Evolutionary conservation across 169 alveolate species (phyloP).

Genomic region (Plasmodium coatneyi): DNA sequence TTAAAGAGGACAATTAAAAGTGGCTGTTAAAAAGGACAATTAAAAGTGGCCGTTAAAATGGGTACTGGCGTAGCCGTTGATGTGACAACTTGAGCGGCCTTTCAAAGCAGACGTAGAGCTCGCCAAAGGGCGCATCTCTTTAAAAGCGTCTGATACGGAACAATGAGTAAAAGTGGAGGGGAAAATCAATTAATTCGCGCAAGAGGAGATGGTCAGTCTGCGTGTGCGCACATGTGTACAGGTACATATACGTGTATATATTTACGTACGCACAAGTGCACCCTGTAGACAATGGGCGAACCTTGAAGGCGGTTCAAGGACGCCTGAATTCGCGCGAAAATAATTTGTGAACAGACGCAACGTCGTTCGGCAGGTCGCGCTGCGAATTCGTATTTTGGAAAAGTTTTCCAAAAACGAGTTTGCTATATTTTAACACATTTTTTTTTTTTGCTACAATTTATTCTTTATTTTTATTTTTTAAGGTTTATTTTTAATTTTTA

Average conservation of each 20-base stretch:
- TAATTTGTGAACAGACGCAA: conserved; percentile 7
- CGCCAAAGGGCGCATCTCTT: not conserved
- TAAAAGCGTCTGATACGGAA: not conserved
- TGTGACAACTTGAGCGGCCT: not conserved
- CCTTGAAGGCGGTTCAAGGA: not conserved
- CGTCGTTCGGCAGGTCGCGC: not conserved
- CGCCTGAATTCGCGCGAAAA: not conserved
- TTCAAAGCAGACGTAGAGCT: not conserved
- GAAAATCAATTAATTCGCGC: not conserved
- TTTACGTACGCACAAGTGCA: not conserved
- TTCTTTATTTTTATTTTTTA: conserved; percentile 2
- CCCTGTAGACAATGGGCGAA: not conserved
- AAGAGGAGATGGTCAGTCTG: not conserved
- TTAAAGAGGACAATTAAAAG: not conserved
- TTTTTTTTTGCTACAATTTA: conserved; percentile 1
- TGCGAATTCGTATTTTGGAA: conserved; percentile 22
- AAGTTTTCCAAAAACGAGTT: not conserved
- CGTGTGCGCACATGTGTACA: not conserved
- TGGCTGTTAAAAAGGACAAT: not conserved
- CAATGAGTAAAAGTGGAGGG: not conserved
- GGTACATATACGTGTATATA: not conserved
- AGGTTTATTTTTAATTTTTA: not conserved
- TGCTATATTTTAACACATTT: conserved; percentile 1
- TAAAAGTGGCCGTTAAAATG: no score
- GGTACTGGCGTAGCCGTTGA: not conserved